These are phyloP conservation scores for Lipomyces spencermartinsiae DNA, from an alignment of 805 yeast species.

Conservation along the genomic window DNA sequence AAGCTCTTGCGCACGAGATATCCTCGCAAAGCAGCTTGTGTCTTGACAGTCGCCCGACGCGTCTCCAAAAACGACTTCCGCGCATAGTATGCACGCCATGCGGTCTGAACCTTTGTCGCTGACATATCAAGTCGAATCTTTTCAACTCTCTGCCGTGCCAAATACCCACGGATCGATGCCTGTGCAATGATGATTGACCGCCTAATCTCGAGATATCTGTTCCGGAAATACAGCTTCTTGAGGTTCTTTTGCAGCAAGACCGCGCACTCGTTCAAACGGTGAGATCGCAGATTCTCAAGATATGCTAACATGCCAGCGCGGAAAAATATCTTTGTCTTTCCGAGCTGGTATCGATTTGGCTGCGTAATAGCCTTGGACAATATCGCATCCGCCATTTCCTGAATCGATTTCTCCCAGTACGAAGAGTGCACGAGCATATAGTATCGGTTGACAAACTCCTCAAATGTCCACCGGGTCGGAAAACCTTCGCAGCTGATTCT, in stretches of 20 bases:
- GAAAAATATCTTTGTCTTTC: constrained; percentile 92
- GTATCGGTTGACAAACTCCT: constrained; percentile 88
- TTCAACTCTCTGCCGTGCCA: constrained; percentile 63
- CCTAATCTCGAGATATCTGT: constrained; percentile 61
- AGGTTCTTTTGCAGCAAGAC: constrained; percentile 83
- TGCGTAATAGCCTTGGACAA: constrained; percentile 67
- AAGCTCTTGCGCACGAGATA: constrained; percentile 59
- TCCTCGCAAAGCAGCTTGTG: constrained; percentile 65
- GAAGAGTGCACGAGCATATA: constrained; percentile 78
- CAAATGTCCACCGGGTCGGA: constrained; percentile 95
- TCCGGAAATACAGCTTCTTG: constrained; percentile 68
- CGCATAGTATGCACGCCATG: constrained; percentile 47
- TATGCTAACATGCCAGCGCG: constrained; percentile 96
- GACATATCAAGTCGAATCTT: constrained; percentile 58
- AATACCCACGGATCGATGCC: constrained; percentile 65
- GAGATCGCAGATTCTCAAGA: constrained; percentile 82
- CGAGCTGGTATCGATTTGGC: constrained; percentile 78
- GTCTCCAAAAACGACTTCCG: constrained; percentile 63
- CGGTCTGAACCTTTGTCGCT: constrained; percentile 76
- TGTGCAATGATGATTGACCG: constrained; percentile 64
- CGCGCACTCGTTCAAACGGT: constrained; percentile 78
- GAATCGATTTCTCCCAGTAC: constrained; percentile 63
- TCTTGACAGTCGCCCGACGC: constrained; percentile 56
- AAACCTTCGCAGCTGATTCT: constrained; percentile 97
- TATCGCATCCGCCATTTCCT: constrained; percentile 72